A percentile compares a stretch with the other conserved stretches of the same genome.
Conservation (phyloP, 192 early-diverging fungal species). For the Umbelopsis sp. region DNA sequence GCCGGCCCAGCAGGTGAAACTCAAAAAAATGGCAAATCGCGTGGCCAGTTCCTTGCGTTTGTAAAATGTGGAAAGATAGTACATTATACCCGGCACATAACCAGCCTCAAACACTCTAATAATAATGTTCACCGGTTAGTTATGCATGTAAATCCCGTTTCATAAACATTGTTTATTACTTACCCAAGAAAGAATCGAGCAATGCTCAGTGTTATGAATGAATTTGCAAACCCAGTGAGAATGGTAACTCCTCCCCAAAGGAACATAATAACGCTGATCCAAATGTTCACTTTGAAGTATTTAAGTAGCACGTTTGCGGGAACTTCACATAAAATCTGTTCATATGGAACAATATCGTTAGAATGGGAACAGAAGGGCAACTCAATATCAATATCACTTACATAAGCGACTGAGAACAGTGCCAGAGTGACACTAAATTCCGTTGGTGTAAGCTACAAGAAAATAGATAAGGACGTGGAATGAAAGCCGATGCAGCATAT, state of each 20-base stretch:
- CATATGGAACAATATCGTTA: constrained; percentile 40
- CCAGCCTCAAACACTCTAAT: constrained; percentile 67
- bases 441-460: constrained; percentile 22
- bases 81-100: constrained; percentile 71
- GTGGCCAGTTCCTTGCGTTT: constrained; percentile 64
- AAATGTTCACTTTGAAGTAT: constrained; percentile 56
- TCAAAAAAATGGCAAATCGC: constrained; percentile 56
- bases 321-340: constrained; percentile 77
- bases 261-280: constrained; percentile 68
- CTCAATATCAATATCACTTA: not conserved
- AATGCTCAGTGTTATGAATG: constrained; percentile 47
- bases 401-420: constrained; percentile 27
- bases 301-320: constrained; percentile 79
- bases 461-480: not conserved
- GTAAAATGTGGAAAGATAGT: constrained; percentile 76
- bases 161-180: constrained; percentile 23
- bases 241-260: constrained; percentile 72
- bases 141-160: not conserved
- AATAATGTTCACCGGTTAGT: constrained; percentile 35
- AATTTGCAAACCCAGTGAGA: constrained; percentile 61
- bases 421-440: constrained; percentile 19
- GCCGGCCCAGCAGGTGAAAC: constrained; percentile 51
- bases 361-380: no score
- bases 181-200: constrained; percentile 49
- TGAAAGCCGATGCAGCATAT: not conserved